Evolutionary conservation across 225 moss, liverwort and hornwort species (phyloP), one percentile per base, ranked within the genome.

Genomic region (Bryoerythrophyllum caledonicum): DNA sequence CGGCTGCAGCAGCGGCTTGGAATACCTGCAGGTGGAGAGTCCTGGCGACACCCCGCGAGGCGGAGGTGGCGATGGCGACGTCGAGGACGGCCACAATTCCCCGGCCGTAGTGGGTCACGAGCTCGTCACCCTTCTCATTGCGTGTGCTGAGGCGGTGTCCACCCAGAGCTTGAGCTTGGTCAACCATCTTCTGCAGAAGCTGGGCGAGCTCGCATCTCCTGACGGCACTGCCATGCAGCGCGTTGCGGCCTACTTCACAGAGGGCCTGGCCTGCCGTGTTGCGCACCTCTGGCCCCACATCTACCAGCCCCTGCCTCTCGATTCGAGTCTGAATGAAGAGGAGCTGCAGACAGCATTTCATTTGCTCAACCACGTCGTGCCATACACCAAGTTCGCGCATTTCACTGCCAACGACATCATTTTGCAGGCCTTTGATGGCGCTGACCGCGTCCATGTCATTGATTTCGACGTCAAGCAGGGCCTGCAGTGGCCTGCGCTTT

Each of bases 391-490:
- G 77, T 99, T 95, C 26, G 91, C 94, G 8, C 97, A 99, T 63
- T 95, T 95, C 76, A 95, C 97, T 1, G 91, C 94, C 40, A 99
- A 93, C 26, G 93, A 99, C 64, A 90, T 93, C 67, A 95, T 99
- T 60, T 82, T 99, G 35, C 86, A 93, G 72, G 94, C 91, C 6
- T 94, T 99, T 28, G 91, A 99, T 6, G 90, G 93, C 24, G 87
- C 80, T 4, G 91, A 93, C 38, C 85, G 86, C 3, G 91, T 99
- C 32, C 97, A 99, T 68, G 89, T 99, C 12, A 94, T 99, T 51
- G 97, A 99, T 79, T 93, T 99, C 26, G 97, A 99, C 74, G 90
- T 94, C 59, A 93, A 99, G 84, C 97, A 99, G 79, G 97, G 97
- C 20, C 89, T 99, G 23, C 97, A 99, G 67, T 99, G 97, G 97